Base-by-base conservation (phyloP, 2,329 filamentous ascomycete species). In the Aschersonia sp. region DNA sequence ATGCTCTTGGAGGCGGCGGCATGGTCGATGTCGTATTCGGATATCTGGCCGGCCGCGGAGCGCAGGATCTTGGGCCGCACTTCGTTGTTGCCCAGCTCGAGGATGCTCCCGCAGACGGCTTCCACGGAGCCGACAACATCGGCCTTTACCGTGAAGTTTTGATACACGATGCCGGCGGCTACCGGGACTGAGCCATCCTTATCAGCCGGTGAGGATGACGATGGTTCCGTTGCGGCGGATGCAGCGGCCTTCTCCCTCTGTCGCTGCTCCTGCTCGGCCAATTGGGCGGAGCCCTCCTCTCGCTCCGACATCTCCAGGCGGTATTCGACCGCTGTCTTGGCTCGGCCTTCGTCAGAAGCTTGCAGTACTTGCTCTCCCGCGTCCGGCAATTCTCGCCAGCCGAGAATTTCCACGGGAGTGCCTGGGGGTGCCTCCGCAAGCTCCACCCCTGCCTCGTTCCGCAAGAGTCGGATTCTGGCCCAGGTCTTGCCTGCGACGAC, bases 121-220 rank as follows among this genome's bases (percentile, higher is more conserved):
- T 98, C 92, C 0, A 89, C 89, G 0, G 91, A 97, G 40, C 92
- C 92, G 51, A 84, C 85, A 20, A 97, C 92, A 58, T 98, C 92
- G 47, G 83, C 89, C 65, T 94, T 95, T 67, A 98, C 73, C 50
- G 92, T 79, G 64, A 97, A 92, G 56, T 84, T 84, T 45, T 95
- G 74, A 12, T 75, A 67, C 46, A 71, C 70, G 5, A 74, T 65
- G 6, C 71, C 69, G 35, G 63, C 56, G 30, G 66, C 66, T 4
- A 43, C 58, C 2, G 61, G 57, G 45, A 63, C 69, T 4, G 62
- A 61, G 0, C 59, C 70, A 44, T 65, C 68, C 2, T 60, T 56
- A 9, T 42, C 40, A 20, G 6, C 63, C 66, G 40, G 20, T 42
- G 9, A 9, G 10, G 9, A 12, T 4, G 40, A 42, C 2, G 64